phyloP scores from a whole-genome alignment of 306 rosid species.

The Cucurbita maxima region DNA sequence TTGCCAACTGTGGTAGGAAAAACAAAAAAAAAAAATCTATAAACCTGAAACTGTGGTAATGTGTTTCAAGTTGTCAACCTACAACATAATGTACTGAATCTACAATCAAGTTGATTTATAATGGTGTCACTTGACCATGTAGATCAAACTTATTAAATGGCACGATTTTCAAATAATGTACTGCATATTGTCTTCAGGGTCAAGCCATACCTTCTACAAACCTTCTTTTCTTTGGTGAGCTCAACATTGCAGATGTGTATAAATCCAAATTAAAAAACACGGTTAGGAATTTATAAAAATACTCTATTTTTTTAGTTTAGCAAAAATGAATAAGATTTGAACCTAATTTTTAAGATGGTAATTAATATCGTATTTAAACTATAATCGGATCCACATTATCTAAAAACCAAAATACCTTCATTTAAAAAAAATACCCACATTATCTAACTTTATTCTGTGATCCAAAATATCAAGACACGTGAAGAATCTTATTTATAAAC shows the following conservation, averaged over 20 bases:
- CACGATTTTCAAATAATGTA: not conserved
- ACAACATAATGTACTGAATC: too few relatives aligned
- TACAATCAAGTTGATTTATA: too few relatives aligned
- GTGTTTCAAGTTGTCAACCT: too few relatives aligned
- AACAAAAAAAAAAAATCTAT: too few relatives aligned
- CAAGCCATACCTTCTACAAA: not conserved
- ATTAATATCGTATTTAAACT: too few relatives aligned
- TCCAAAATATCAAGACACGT: not conserved
- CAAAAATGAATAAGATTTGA: too few relatives aligned
- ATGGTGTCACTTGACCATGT: too few relatives aligned
- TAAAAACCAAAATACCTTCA: not conserved
- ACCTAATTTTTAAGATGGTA: too few relatives aligned
- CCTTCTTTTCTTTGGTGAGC: too few relatives aligned
- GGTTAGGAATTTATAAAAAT: not conserved
- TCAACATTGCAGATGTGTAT: too few relatives aligned
- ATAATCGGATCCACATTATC: too few relatives aligned
- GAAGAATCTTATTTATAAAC: not conserved
- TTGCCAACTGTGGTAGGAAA: not conserved
- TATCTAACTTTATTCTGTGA: not conserved
- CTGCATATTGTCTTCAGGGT: not conserved
- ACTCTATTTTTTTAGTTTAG: not conserved
- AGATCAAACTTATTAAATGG: not conserved
- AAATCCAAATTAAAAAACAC: not conserved
- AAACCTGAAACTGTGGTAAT: too few relatives aligned
- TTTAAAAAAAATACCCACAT: not conserved